Evolutionary conservation across 2,329 filamentous ascomycete species (phyloP).

Genomic region (Penicillium sp.): DNA sequence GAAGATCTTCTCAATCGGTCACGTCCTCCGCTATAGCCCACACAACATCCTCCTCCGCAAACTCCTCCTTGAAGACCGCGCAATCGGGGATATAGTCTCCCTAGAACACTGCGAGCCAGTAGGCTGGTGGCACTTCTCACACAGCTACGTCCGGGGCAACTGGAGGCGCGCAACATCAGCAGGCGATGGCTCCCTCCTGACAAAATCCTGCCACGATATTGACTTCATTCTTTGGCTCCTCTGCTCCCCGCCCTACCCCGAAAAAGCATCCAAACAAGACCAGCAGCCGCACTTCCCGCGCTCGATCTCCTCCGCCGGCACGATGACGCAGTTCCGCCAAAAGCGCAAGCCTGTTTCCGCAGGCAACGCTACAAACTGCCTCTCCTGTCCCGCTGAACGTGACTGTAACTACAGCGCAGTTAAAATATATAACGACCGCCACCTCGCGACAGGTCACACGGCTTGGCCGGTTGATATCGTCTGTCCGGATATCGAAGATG

Average conservation of each 20-base stretch:
- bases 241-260: constrained; percentile 62
- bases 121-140: constrained; percentile 93
- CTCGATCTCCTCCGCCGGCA: constrained; percentile 72
- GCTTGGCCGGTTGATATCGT: constrained; percentile 86
- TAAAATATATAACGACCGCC: constrained; percentile 73
- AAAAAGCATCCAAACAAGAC: constrained; percentile 27
- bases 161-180: constrained; percentile 77
- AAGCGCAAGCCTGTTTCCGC: constrained; percentile 73
- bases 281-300: constrained; percentile 68
- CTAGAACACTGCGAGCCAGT: constrained; percentile 92
- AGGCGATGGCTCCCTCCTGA: constrained; percentile 77
- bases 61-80: constrained; percentile 70
- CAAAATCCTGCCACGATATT: constrained; percentile 95
- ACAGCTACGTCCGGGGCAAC: constrained; percentile 88
- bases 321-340: constrained; percentile 73
- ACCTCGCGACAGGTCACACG: constrained; percentile 65
- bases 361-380: constrained; percentile 79
- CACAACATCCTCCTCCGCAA: constrained; percentile 84
- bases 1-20: constrained; percentile 82
- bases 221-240: constrained; percentile 91
- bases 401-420: constrained; percentile 83
- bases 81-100: constrained; percentile 81
- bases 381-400: constrained; percentile 71
- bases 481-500: constrained; percentile 87
- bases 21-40: constrained; percentile 89